Evolutionary conservation across 768 basidiomycete species (phyloP).

Genomic region (Termitomyces sp.): DNA sequence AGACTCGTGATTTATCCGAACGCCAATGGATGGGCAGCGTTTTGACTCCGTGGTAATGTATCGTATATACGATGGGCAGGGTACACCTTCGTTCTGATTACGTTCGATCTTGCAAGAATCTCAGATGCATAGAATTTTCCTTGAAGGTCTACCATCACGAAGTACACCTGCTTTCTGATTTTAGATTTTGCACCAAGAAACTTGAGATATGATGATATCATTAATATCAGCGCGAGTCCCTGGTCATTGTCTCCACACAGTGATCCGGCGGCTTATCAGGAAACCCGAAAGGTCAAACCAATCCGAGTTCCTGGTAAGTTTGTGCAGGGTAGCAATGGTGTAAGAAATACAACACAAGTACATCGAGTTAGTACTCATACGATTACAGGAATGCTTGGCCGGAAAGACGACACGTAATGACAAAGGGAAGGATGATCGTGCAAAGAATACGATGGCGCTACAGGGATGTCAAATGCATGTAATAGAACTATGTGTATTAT

Average conservation of each 20-base stretch:
- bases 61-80: background rate
- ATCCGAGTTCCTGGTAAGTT: conserved; percentile 1
- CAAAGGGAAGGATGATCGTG: conserved; percentile 1
- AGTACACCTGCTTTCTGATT: no score
- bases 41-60: background rate
- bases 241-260: background rate
- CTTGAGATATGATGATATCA: conserved; percentile 2
- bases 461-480: background rate
- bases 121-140: background rate
- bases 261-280: conserved; percentile 4
- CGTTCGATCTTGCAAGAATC: background rate
- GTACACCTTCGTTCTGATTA: background rate
- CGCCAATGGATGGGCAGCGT: background rate
- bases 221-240: background rate
- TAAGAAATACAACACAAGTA: conserved; percentile 1
- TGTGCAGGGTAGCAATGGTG: background rate
- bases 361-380: background rate
- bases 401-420: background rate
- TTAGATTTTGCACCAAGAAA: no score
- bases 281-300: background rate
- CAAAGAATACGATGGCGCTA: background rate
- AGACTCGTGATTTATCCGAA: background rate
- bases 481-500: conserved; percentile 5
- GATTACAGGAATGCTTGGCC: background rate
- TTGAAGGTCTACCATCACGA: no score